A percentile compares a stretch with the other conserved stretches of the same genome.
phyloP scores from a whole-genome alignment of 805 yeast species.

The Yamadazyma philogaea region DNA sequence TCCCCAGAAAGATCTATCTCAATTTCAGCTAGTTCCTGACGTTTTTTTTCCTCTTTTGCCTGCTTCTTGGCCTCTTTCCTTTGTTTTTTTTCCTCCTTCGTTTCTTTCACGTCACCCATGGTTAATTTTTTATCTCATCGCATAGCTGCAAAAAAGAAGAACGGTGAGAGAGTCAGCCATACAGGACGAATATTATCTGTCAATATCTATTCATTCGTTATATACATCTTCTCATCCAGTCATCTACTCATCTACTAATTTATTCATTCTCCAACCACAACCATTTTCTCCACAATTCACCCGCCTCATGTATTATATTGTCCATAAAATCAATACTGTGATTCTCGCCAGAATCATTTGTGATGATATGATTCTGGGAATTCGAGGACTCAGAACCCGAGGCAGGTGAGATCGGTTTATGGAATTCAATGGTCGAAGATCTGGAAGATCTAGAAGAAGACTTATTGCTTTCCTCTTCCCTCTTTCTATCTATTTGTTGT shows the following conservation, averaged over 20 bases:
- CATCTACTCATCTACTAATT: neutral
- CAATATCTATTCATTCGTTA: slow-evolving; percentile 7
- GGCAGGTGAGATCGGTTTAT: neutral
- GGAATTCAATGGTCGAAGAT: slow-evolving; percentile 10
- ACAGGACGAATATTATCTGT: neutral
- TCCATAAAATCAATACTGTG: slow-evolving; percentile 61
- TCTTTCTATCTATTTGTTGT: slow-evolving; percentile 17
- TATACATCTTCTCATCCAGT: neutral
- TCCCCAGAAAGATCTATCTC: slow-evolving; percentile 68
- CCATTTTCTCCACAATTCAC: slow-evolving; percentile 87
- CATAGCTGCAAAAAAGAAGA: slow-evolving; percentile 12
- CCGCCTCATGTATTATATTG: slow-evolving; percentile 71
- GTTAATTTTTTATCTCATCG: slow-evolving; percentile 15
- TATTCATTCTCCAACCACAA: slow-evolving; percentile 42
- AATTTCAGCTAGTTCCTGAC: slow-evolving; percentile 54
- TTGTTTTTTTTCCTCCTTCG: slow-evolving; percentile 22
- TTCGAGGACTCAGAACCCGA: slow-evolving; percentile 5
- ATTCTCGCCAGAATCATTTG: slow-evolving; percentile 26
- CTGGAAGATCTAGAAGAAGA: slow-evolving; percentile 5
- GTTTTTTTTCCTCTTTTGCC: slow-evolving; percentile 19
- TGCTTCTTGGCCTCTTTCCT: slow-evolving; percentile 27
- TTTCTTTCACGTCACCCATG: slow-evolving; percentile 9
- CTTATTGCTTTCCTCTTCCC: slow-evolving; percentile 14
- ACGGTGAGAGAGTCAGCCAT: neutral
- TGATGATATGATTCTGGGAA: slow-evolving; percentile 20